Conservation (phyloP, 495 filamentous ascomycete genomes). For the Neurospora hispaniola region DNA sequence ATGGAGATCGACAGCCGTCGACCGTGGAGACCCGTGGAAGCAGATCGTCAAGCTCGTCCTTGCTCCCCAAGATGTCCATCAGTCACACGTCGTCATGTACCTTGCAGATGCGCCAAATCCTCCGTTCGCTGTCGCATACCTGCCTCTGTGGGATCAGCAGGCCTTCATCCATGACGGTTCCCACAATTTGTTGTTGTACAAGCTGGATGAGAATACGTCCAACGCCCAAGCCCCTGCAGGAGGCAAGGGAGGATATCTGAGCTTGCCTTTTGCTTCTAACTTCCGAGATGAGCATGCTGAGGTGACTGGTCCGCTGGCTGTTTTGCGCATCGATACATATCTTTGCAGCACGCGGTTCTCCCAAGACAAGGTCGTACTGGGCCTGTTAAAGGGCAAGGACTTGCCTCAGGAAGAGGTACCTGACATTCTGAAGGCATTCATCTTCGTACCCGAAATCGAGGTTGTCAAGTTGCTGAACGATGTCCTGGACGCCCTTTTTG, state of each 20-base stretch:
- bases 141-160: constrained; percentile 87
- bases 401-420: constrained; percentile 57
- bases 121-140: constrained; percentile 82
- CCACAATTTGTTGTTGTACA: constrained; percentile 75
- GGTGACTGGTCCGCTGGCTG: constrained; percentile 64
- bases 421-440: constrained; percentile 64
- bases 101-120: constrained; percentile 73
- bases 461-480: constrained; percentile 86
- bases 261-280: constrained; percentile 64
- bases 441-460: constrained; percentile 95
- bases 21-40: constrained; percentile 71
- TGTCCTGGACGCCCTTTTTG: constrained; percentile 87
- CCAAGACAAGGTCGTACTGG: constrained; percentile 80
- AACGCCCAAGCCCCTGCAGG: constrained; percentile 39
- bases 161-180: constrained; percentile 83
- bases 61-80: constrained; percentile 66
- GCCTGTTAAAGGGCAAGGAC: constrained; percentile 77
- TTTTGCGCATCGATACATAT: constrained; percentile 70
- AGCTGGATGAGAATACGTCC: constrained; percentile 75
- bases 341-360: constrained; percentile 94
- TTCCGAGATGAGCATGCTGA: constrained; percentile 60
- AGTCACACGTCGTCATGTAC: constrained; percentile 80
- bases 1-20: constrained; percentile 77
- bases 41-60: constrained; percentile 79
- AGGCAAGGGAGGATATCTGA: constrained; percentile 72